phyloP scores from a whole-genome alignment of 345 rosid species.

The Alliaria petiolata region DNA sequence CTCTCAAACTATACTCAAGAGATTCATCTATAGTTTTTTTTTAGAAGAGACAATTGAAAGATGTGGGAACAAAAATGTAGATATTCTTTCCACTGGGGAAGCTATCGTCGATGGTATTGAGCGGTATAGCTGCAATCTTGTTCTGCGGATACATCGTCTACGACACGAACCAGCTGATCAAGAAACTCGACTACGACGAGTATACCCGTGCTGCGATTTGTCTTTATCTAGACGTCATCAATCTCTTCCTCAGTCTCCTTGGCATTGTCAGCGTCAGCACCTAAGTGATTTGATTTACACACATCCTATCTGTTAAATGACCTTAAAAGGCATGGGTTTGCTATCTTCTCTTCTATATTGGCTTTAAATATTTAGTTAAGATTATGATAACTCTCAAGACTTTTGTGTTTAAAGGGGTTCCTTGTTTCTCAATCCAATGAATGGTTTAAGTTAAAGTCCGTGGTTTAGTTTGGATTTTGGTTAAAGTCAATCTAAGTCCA shows the following conservation, averaged over 20 bases:
- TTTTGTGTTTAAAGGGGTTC: neutral
- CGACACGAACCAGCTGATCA: constrained; percentile 57
- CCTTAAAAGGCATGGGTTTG: too few relatives aligned
- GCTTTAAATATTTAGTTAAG: too few relatives aligned
- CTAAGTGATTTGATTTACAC: neutral
- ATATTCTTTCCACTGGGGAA: constrained; percentile 43
- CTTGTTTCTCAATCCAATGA: constrained; percentile 7
- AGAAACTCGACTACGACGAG: constrained; percentile 45
- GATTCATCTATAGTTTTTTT: neutral
- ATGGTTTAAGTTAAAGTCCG: too few relatives aligned
- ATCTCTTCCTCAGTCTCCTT: constrained; percentile 53
- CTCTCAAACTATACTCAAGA: neutral
- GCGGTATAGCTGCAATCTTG: constrained; percentile 41
- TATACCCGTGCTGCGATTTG: constrained; percentile 55
- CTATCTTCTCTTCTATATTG: too few relatives aligned
- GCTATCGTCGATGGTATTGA: constrained; percentile 39
- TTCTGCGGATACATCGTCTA: constrained; percentile 54
- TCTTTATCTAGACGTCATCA: constrained; percentile 56
- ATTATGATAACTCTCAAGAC: too few relatives aligned
- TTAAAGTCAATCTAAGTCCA: too few relatives aligned
- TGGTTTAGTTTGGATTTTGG: too few relatives aligned
- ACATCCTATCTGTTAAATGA: neutral
- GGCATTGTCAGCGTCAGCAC: neutral
- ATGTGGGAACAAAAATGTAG: constrained; percentile 11
- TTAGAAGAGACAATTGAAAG: neutral